These are phyloP conservation scores for Colletotrichum paranaense DNA, from an alignment of 2,329 filamentous ascomycete species.

Conservation along the genomic window DNA sequence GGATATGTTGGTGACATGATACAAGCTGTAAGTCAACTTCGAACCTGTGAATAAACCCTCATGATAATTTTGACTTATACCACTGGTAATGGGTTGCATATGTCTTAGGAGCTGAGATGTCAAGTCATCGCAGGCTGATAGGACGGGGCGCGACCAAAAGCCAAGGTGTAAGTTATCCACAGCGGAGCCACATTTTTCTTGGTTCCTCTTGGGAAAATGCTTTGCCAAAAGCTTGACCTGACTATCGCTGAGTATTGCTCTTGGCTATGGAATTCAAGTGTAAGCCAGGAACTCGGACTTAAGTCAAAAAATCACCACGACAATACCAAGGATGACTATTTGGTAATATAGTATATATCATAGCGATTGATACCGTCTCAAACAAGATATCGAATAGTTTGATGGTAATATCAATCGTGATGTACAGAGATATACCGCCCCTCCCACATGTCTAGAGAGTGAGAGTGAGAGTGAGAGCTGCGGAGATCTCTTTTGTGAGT, in stretches of 20 bases:
- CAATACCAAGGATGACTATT: neutral
- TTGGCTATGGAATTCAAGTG: neutral
- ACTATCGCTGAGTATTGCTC: neutral
- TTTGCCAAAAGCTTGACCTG: conserved; percentile 31
- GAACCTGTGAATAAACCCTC: neutral
- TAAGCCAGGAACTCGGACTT: neutral
- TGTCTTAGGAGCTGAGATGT: neutral
- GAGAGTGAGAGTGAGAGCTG: neutral
- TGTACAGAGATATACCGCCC: neutral
- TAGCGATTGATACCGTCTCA: neutral
- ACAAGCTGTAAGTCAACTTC: neutral
- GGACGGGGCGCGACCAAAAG: neutral
- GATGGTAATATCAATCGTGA: neutral
- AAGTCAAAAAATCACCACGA: too few species aligned
- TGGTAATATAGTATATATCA: neutral
- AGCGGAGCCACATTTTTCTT: neutral
- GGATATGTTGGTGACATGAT: neutral
- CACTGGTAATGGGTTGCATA: too few species aligned
- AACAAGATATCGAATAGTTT: neutral
- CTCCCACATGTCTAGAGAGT: neutral
- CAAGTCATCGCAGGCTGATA: neutral
- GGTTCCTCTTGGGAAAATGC: conserved; percentile 24
- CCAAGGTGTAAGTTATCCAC: neutral
- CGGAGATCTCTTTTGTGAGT: conserved; percentile 20
- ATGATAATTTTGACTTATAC: too few species aligned